Evolutionary conservation across 805 yeast species (phyloP).

Genomic region (Maudiozyma saulgeensis): DNA sequence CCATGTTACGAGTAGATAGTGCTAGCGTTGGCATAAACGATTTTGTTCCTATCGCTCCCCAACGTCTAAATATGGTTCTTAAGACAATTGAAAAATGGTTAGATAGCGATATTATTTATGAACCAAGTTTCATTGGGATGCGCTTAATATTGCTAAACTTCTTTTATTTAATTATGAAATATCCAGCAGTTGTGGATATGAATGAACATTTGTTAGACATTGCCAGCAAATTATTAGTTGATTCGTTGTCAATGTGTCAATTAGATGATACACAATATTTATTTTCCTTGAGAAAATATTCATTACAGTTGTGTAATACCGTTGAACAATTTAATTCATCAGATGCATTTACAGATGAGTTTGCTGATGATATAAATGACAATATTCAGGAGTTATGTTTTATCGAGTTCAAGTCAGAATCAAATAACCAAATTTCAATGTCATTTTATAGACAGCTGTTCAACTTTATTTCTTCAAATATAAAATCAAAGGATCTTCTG

Average conservation of each 20-base stretch:
- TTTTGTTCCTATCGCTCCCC: slow-evolving; percentile 46
- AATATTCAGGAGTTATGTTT: slow-evolving; percentile 38
- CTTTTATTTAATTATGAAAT: slow-evolving; percentile 19
- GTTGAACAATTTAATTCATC: slow-evolving; percentile 20
- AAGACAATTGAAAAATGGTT: slow-evolving; percentile 47
- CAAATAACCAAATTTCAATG: slow-evolving; percentile 25
- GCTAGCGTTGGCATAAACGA: slow-evolving; percentile 10
- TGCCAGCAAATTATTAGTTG: slow-evolving; percentile 34
- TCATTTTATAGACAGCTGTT: slow-evolving; percentile 32
- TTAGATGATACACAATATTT: slow-evolving; percentile 29
- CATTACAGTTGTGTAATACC: slow-evolving; percentile 36
- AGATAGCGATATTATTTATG: slow-evolving; percentile 54
- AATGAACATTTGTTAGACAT: slow-evolving; percentile 35
- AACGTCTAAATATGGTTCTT: slow-evolving; percentile 54
- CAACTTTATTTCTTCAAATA: slow-evolving; percentile 24
- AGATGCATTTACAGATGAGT: slow-evolving; percentile 30
- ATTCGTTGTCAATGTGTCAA: slow-evolving; percentile 23
- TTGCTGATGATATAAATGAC: slow-evolving; percentile 30
- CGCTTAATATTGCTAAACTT: slow-evolving; percentile 46
- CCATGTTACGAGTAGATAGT: slow-evolving; percentile 25
- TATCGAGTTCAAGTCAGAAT: slow-evolving; percentile 18
- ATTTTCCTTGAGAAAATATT: slow-evolving; percentile 37
- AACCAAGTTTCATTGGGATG: slow-evolving; percentile 39
- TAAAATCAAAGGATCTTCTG: slow-evolving; percentile 25
- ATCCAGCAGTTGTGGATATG: slow-evolving; percentile 32